These are phyloP conservation scores for Calonectria hawksworthii DNA, from an alignment of 2,329 filamentous ascomycete genomes.

Conservation along the genomic window DNA sequence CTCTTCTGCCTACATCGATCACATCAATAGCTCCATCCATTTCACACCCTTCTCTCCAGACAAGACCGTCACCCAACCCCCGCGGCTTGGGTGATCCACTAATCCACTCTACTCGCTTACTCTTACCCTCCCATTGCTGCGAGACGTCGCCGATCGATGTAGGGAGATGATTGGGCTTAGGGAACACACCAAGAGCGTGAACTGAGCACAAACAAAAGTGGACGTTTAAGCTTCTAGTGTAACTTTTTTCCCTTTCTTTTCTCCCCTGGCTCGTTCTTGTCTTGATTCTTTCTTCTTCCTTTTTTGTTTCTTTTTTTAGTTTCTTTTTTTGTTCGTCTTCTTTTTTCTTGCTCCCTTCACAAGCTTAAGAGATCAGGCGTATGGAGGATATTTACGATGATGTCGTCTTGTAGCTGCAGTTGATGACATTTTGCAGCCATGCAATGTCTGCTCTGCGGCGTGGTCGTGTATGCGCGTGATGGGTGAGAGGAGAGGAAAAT, in stretches of 20 bases:
- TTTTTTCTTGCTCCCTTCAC: conserved; percentile 28
- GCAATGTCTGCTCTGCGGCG: conserved; percentile 1
- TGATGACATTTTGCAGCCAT: neutral
- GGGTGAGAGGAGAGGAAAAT: conserved; percentile 16
- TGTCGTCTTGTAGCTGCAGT: conserved; percentile 25
- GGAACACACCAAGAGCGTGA: conserved; percentile 18
- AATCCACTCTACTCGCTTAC: conserved; percentile 24
- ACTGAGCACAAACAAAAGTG: conserved; percentile 33
- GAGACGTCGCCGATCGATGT: conserved; percentile 15
- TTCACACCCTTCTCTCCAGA: conserved; percentile 10
- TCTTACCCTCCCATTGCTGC: conserved; percentile 3
- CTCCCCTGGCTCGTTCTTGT: conserved; percentile 33
- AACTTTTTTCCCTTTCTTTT: conserved; percentile 36
- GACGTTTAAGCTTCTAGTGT: conserved; percentile 43
- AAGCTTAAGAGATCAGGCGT: conserved; percentile 28
- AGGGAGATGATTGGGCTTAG: neutral
- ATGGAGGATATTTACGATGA: conserved; percentile 28
- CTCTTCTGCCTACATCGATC: conserved; percentile 18
- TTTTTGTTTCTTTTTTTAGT: conserved; percentile 24
- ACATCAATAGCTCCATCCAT: conserved; percentile 22
- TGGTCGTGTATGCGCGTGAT: conserved; percentile 11
- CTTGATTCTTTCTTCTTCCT: conserved; percentile 28
- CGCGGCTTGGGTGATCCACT: conserved; percentile 29
- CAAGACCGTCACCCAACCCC: conserved; percentile 10
- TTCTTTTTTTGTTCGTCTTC: conserved; percentile 22